Conservation (phyloP, 345 rosid species). For the Eucalyptus virginea region DNA sequence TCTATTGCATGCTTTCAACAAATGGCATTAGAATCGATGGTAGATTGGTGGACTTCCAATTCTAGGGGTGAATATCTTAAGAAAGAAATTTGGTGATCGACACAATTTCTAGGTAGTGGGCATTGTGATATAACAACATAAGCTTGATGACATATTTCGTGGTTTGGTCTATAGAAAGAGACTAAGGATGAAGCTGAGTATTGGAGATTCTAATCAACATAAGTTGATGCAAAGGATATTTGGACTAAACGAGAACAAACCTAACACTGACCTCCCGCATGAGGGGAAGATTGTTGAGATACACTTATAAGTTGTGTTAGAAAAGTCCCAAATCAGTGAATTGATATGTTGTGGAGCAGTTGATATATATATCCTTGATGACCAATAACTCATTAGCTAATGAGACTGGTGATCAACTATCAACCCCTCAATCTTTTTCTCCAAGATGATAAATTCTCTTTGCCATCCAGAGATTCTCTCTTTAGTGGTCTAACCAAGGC, state of each 20-base stretch:
- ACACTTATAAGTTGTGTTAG: too few species aligned
- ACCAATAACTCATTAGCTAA: too few species aligned
- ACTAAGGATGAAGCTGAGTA: background rate
- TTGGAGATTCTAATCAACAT: background rate
- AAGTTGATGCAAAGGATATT: background rate
- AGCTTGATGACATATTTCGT: background rate
- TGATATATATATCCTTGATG: too few species aligned
- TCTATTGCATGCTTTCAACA: background rate
- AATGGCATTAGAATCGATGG: background rate
- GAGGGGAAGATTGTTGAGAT: too few species aligned
- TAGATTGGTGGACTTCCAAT: background rate
- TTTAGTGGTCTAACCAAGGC: too few species aligned
- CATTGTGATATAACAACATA: background rate
- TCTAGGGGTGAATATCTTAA: background rate
- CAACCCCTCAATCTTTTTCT: too few species aligned
- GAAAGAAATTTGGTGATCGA: background rate
- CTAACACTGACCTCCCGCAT: background rate
- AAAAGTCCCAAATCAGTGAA: too few species aligned
- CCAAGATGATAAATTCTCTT: too few species aligned
- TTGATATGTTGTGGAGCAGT: too few species aligned
- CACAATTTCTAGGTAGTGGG: background rate
- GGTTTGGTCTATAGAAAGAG: background rate
- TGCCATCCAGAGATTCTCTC: too few species aligned
- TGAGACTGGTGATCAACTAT: too few species aligned
- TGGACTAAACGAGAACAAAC: background rate